Base-by-base conservation (phyloP, 305 asterid genomes). In the Lippia alba region DNA sequence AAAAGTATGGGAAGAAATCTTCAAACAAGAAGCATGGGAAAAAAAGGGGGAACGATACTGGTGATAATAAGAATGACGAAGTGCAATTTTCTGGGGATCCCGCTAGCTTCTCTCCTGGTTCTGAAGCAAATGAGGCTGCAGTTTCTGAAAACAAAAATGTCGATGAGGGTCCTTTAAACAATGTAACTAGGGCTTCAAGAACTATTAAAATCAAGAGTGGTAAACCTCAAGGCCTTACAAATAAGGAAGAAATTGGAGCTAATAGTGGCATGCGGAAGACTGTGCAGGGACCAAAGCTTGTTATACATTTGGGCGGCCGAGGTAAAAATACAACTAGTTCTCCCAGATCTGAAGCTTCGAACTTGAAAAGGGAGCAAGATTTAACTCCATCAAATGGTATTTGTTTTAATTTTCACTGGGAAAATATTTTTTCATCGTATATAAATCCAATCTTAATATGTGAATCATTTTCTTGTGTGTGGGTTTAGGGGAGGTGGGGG, bases 271-370 rank as follows among this genome's bases (percentile, higher is more conserved):
- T 62, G 41, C 74, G 89, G 36, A 89, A 78, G 87, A 61, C 80
- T 70, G 68, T 84, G 24, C 89, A 79, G 71, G 96, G 91, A 58
- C 86, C 92, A 16, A 92, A 92, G 89, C 89, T 90, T 56, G 98
- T 95, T 73, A 92, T 92, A 76, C 98, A 89, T 83, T 76, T 90
- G 87, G 96, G 99, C 54, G 82, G 85, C 15, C 79, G 93, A 60
- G 85, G 79, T 74, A 87, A 82, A 84, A 87, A 76, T 57, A 59
- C 77, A 41, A 63, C 83, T 54, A 79, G 81, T 70, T 83, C 96
- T 70, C 89, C 90, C 0, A 82, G 70, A 78, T 81, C 86, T 66
- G 96, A 94, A 69, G 81, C 82, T 70, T 86, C 96, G 76, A 82
- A 85, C 76, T 76, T 72, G 63, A 84, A 79, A 71, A 84, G 69